Conservation (phyloP, 176 grass and related monocot species). For the Ensete ventricosum region DNA sequence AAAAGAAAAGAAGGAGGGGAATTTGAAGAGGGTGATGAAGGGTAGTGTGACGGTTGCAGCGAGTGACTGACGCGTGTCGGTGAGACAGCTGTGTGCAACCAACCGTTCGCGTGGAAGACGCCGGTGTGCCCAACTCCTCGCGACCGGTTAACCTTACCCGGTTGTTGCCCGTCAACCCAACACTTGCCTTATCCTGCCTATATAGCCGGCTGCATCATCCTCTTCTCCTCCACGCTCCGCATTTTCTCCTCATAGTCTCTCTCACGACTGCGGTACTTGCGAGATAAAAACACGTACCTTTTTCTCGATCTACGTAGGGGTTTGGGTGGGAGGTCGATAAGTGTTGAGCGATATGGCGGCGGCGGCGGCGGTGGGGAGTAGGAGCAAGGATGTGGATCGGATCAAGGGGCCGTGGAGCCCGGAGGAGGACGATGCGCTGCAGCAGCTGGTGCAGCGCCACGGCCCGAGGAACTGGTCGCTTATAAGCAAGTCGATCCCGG, state of each 20-base stretch:
- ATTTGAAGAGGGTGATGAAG: too few species aligned
- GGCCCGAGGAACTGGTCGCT: conserved; percentile 85
- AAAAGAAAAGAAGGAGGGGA: neutral
- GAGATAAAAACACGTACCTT: neutral
- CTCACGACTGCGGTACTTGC: too few species aligned
- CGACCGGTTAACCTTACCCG: conserved; percentile 7
- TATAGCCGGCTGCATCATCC: neutral
- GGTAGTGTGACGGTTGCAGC: neutral
- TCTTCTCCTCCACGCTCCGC: too few species aligned
- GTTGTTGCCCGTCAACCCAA: neutral
- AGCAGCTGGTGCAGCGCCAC: conserved; percentile 49
- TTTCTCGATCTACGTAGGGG: neutral
- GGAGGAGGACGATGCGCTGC: conserved; percentile 91
- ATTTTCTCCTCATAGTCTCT: too few species aligned
- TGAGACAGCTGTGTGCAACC: neutral
- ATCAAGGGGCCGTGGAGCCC: conserved; percentile 98
- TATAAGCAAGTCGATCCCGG: conserved; percentile 79
- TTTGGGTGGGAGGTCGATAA: neutral
- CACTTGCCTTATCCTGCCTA: neutral
- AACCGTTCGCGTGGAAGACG: neutral
- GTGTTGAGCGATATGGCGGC: too few species aligned
- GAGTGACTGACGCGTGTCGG: neutral
- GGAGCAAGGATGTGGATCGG: conserved; percentile 29
- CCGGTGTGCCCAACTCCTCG: neutral
- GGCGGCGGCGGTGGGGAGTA: neutral